Evolutionary conservation across 352 stramenopile species (phyloP).

Genomic region (Blastocystis sp.): DNA sequence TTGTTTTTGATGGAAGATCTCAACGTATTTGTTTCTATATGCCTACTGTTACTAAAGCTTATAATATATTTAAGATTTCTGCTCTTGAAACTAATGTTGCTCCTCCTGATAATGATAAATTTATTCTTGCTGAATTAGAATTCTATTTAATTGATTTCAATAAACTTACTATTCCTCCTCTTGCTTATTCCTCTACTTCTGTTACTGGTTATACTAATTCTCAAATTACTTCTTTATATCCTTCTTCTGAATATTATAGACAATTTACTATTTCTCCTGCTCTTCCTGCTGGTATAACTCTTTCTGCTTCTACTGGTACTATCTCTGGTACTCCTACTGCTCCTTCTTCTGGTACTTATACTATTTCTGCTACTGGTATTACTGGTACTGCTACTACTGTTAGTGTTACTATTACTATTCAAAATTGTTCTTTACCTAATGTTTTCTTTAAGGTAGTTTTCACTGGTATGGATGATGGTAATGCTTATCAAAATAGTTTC

Average conservation of each 20-base stretch:
- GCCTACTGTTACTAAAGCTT: constrained; percentile 12
- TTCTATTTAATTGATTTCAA: constrained; percentile 11
- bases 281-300: constrained; percentile 3
- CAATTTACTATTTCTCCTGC: constrained; percentile 19
- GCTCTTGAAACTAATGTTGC: too few species aligned
- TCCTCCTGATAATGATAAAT: too few species aligned
- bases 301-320: constrained; percentile 7
- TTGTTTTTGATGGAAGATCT: too few species aligned
- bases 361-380: neutral
- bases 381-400: neutral
- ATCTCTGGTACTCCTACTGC: constrained; percentile 19
- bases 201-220: constrained; percentile 7
- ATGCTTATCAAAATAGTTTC: too few species aligned
- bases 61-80: too few species aligned
- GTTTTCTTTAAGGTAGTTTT: neutral
- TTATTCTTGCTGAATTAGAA: constrained; percentile 1
- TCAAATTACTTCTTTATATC: constrained; percentile 13
- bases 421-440: neutral
- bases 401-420: constrained; percentile 9
- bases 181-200: neutral
- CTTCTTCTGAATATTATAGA: neutral
- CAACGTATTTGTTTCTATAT: constrained; percentile 18
- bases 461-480: too few species aligned
- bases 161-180: neutral
- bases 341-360: constrained; percentile 4